Evolutionary conservation across 257 asterid species (phyloP).

Genomic region (Nicotiana attenuata): DNA sequence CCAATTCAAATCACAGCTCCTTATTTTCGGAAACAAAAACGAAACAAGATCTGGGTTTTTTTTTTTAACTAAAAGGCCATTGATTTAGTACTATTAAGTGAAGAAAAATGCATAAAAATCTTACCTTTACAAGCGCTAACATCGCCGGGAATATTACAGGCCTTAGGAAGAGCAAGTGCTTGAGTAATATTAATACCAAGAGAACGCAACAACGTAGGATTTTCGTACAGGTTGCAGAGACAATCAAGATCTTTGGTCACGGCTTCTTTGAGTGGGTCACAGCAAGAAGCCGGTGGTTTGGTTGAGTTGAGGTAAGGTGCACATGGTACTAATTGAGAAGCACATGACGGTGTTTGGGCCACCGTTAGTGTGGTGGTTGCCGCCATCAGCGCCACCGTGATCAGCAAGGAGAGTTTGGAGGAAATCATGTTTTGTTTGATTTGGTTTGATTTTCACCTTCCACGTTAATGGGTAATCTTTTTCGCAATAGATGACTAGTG

Average conservation of each 20-base stretch:
- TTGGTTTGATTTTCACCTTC: not conserved
- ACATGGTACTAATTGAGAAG: conserved; percentile 27
- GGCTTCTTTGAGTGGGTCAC: conserved; percentile 31
- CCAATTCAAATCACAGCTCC: not conserved
- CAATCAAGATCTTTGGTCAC: conserved; percentile 37
- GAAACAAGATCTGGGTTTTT: not conserved
- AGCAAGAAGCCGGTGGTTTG: conserved; percentile 30
- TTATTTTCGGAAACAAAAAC: not conserved
- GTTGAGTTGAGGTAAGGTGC: conserved; percentile 31
- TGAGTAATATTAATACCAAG: conserved; percentile 34
- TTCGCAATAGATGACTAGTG: not conserved
- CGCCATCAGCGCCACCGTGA: conserved; percentile 22
- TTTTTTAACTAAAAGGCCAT: no score
- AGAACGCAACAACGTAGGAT: conserved; percentile 7
- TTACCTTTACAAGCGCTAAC: conserved; percentile 35
- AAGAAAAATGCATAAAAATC: no score
- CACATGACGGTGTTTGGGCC: conserved; percentile 35
- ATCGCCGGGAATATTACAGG: conserved; percentile 28
- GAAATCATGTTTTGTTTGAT: conserved; percentile 14
- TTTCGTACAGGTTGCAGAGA: conserved; percentile 32
- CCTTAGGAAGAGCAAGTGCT: conserved; percentile 37
- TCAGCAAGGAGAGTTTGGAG: not conserved
- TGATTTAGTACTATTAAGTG: no score
- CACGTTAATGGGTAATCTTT: not conserved
- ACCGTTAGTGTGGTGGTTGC: conserved; percentile 10